These are phyloP conservation scores for Didymellaceae sp. DNA, from an alignment of 2,329 filamentous ascomycete genomes.

Conservation along the genomic window DNA sequence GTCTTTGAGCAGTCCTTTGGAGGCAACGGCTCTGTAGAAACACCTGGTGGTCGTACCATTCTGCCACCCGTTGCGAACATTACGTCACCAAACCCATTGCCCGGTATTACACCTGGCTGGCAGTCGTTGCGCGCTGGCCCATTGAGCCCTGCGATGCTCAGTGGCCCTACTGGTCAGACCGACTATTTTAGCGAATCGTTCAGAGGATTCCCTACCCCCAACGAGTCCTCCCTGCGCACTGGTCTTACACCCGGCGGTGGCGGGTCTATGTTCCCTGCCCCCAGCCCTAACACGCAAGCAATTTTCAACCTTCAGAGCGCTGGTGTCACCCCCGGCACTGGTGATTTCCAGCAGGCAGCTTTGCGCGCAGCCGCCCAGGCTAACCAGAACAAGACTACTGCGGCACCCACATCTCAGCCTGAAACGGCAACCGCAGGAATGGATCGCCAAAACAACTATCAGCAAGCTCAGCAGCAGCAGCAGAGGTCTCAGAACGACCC, in stretches of 20 bases:
- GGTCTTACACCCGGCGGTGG: slow-evolving; percentile 93
- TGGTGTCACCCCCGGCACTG: slow-evolving; percentile 84
- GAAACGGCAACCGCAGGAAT: slow-evolving; percentile 50
- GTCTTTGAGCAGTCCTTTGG: slow-evolving; percentile 94
- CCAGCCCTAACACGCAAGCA: slow-evolving; percentile 84
- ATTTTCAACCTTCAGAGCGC: slow-evolving; percentile 81
- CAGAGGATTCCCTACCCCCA: slow-evolving; percentile 88
- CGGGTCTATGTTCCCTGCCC: slow-evolving; percentile 95
- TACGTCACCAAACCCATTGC: slow-evolving; percentile 83
- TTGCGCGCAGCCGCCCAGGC: slow-evolving; percentile 72
- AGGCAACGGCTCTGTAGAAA: slow-evolving; percentile 63
- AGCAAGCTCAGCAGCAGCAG: slow-evolving; percentile 50
- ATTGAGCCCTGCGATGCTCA: slow-evolving; percentile 95
- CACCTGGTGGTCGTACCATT: slow-evolving; percentile 74
- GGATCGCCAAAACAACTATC: slow-evolving; percentile 64
- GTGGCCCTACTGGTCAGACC: slow-evolving; percentile 72
- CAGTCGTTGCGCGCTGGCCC: slow-evolving; percentile 90
- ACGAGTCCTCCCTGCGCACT: slow-evolving; percentile 91
- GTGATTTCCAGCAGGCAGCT: slow-evolving; percentile 95
- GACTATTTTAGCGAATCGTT: slow-evolving; percentile 91
- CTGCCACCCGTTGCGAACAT: slow-evolving; percentile 89
- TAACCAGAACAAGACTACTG: slow-evolving; percentile 52
- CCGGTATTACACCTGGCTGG: slow-evolving; percentile 80
- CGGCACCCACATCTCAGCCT: slow-evolving; percentile 53
- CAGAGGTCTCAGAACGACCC: slow-evolving; percentile 61